These are phyloP conservation scores for Pseudocercospora musae DNA, from an alignment of 2,329 filamentous ascomycete species.

Conservation along the genomic window DNA sequence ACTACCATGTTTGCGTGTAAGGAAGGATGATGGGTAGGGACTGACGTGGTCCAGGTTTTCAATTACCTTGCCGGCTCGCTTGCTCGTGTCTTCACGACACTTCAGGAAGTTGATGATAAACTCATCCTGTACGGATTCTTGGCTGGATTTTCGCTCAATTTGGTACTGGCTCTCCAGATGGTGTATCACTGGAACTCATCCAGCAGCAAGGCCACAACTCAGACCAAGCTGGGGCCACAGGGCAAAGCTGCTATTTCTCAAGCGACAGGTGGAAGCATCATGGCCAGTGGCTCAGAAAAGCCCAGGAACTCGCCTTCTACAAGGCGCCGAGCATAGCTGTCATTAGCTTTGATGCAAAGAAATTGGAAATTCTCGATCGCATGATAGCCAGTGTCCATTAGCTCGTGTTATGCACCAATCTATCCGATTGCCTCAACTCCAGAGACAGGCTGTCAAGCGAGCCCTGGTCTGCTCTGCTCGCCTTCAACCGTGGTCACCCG, in stretches of 20 bases:
- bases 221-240: constrained; percentile 40
- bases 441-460: not conserved
- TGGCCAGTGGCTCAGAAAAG: constrained; percentile 41
- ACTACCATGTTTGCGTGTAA: not conserved
- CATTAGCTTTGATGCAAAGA: not conserved
- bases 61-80: constrained; percentile 94
- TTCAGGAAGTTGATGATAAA: constrained; percentile 96
- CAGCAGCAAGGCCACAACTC: constrained; percentile 35
- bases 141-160: constrained; percentile 85
- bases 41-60: constrained; percentile 62
- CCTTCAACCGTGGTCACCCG: not conserved
- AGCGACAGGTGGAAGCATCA: constrained; percentile 24
- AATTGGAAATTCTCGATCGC: not conserved
- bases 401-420: not conserved
- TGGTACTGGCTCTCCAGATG: constrained; percentile 84
- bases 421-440: not conserved
- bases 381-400: not conserved
- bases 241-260: constrained; percentile 36
- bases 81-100: constrained; percentile 92
- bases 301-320: constrained; percentile 25
- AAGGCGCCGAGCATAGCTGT: constrained; percentile 32
- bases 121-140: constrained; percentile 94
- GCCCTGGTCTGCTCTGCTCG: not conserved
- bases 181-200: constrained; percentile 88
- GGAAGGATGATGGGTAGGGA: not conserved